These are phyloP conservation scores for Lactifluus subvellereus DNA, from an alignment of 768 basidiomycete species.

Conservation along the genomic window DNA sequence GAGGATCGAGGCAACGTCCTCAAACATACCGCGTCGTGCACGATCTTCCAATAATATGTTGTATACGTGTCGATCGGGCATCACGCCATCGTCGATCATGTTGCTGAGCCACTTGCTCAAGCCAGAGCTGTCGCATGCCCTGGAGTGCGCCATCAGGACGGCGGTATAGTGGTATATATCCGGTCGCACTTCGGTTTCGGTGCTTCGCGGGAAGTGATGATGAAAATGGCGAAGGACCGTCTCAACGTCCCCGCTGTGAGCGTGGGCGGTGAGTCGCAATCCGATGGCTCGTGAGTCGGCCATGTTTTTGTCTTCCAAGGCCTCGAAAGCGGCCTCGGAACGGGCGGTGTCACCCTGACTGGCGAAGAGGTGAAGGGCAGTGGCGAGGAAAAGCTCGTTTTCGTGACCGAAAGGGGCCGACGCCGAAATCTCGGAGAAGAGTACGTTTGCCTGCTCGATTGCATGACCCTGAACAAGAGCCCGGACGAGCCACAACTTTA, in stretches of 20 bases:
- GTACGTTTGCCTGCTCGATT: slow-evolving; percentile 40
- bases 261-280: slow-evolving; percentile 53
- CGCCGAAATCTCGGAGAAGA: slow-evolving; percentile 35
- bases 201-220: slow-evolving; percentile 41
- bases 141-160: slow-evolving; percentile 50
- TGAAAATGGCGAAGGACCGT: slow-evolving; percentile 48
- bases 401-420: slow-evolving; percentile 18
- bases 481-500: slow-evolving; percentile 20
- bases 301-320: slow-evolving; percentile 32
- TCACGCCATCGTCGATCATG: slow-evolving; percentile 44
- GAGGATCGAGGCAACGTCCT: slow-evolving; percentile 44
- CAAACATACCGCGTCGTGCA: slow-evolving; percentile 48
- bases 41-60: slow-evolving; percentile 56
- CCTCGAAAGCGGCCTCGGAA: slow-evolving; percentile 41
- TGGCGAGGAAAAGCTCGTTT: slow-evolving; percentile 27
- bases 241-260: slow-evolving; percentile 38
- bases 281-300: slow-evolving; percentile 32
- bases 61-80: slow-evolving; percentile 52
- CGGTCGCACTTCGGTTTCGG: slow-evolving; percentile 36
- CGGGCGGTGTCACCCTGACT: slow-evolving; percentile 44
- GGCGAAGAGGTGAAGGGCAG: slow-evolving; percentile 49
- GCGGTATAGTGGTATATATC: slow-evolving; percentile 47
- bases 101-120: slow-evolving; percentile 50
- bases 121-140: slow-evolving; percentile 40
- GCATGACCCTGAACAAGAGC: slow-evolving; percentile 19